These are phyloP conservation scores for Camptophora hylomeconis DNA, from an alignment of 2,329 filamentous ascomycete species.

Conservation along the genomic window DNA sequence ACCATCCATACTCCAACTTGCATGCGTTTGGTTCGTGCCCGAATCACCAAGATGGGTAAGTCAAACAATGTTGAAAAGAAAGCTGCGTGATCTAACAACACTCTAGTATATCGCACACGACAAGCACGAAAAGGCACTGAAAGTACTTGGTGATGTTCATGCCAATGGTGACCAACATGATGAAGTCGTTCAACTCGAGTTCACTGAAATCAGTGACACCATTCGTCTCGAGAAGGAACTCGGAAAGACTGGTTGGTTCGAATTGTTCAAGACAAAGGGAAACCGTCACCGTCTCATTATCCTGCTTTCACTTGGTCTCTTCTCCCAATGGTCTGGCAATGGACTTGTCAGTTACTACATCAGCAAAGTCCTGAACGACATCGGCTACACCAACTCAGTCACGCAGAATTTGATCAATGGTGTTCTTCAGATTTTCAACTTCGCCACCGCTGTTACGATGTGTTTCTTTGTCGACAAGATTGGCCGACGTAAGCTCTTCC, in stretches of 20 bases:
- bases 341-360: slow-evolving; percentile 29
- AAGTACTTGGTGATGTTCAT: slow-evolving; percentile 25
- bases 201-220: slow-evolving; percentile 19
- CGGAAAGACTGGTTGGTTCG: slow-evolving; percentile 6
- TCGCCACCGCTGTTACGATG: slow-evolving; percentile 23
- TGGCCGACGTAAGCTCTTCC: slow-evolving; percentile 32
- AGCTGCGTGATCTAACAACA: too few species aligned
- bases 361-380: slow-evolving; percentile 23
- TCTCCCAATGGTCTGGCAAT: slow-evolving; percentile 47
- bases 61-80: too few species aligned
- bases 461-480: slow-evolving; percentile 29
- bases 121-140: slow-evolving; percentile 19
- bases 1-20: slow-evolving; percentile 43
- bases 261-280: slow-evolving; percentile 24
- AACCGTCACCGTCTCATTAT: slow-evolving; percentile 43
- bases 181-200: slow-evolving; percentile 25
- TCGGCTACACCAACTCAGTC: slow-evolving; percentile 25
- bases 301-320: slow-evolving; percentile 40
- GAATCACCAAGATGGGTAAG: slow-evolving; percentile 56
- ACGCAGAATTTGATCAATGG: slow-evolving; percentile 31
- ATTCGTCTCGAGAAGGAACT: slow-evolving; percentile 4
- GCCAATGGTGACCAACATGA: slow-evolving; percentile 28
- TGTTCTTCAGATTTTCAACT: slow-evolving; percentile 27
- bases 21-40: slow-evolving; percentile 49
- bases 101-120: slow-evolving; percentile 22